Evolutionary conservation across 805 yeast species (phyloP), one percentile per base, ranked within the genome.

Genomic region (Blastobotrys terrestris): DNA sequence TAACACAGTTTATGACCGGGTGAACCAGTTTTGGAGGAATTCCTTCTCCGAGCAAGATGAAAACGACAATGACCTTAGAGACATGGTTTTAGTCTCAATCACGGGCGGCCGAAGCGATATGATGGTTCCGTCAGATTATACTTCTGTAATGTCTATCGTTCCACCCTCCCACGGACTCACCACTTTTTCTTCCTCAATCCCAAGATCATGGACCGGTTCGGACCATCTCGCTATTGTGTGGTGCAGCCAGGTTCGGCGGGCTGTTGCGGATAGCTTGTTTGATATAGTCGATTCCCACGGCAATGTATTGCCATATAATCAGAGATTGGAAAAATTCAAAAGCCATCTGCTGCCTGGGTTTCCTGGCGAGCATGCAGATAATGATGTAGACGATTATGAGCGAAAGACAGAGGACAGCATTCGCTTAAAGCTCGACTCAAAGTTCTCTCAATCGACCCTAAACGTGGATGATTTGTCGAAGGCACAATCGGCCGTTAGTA

Each of bases 171-270:
- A 91, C 61, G 97, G 97, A 0, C 85, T 91, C 58, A 82, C 92
- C 0, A 85, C 86, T 0, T 86, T 80, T 59, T 80, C 96, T 0
- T 80, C 91, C 0, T 90, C 95, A 1, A 85, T 91, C 11, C 96
- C 95, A 0, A 77, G 76, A 1, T 96, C 90, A 1, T 91, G 97
- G 96, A 85, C 96, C 1, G 84, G 96, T 1, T 81, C 88, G 35
- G 97, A 91, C 66, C 97, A 91, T 70, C 74, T 88, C 59, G 96
- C 97, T 1, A 82, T 91, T 48, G 96, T 90, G 0, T 91, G 97
- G 97, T 91, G 97, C 68, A 85, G 84, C 55, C 96, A 89, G 64
- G 67, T 89, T 44, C 75, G 97, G 54, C 72, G 76, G 44, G 77
- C 75, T 13, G 55, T 91, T 2, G 84, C 85, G 7, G 70, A 70